phyloP scores from a whole-genome alignment of 495 filamentous ascomycete species.

The Massariosphaeria phaeospora region DNA sequence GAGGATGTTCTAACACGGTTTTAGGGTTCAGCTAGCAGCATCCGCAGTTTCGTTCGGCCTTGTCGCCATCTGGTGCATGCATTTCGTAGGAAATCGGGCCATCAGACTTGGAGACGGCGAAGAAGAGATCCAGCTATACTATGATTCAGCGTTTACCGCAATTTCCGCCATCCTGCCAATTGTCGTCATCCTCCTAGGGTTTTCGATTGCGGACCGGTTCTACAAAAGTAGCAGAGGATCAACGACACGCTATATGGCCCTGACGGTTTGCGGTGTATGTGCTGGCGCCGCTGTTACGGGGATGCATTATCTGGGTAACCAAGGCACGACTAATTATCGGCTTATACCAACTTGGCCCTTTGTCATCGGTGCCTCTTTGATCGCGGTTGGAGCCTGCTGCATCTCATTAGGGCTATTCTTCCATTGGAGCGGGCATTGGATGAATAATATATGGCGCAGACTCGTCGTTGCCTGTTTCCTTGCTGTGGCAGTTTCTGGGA shows the following conservation, averaged over 20 bases:
- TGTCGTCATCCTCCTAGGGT: conserved; percentile 64
- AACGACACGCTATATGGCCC: conserved; percentile 12
- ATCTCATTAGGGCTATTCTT: conserved; percentile 72
- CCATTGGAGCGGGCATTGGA: conserved; percentile 69
- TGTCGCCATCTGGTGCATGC: conserved; percentile 79
- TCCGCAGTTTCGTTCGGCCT: conserved; percentile 76
- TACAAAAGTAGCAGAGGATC: conserved; percentile 44
- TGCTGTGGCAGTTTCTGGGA: conserved; percentile 70
- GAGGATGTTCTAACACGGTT: not conserved
- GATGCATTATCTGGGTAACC: conserved; percentile 87
- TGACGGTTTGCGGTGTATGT: conserved; percentile 56
- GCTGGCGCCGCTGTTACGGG: conserved; percentile 71
- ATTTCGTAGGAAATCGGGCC: conserved; percentile 80
- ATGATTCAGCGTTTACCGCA: conserved; percentile 66
- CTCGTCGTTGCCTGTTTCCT: conserved; percentile 60
- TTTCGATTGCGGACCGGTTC: conserved; percentile 52
- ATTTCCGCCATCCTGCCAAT: conserved; percentile 80
- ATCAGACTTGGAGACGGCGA: conserved; percentile 62
- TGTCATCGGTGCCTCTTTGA: conserved; percentile 64
- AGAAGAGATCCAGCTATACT: conserved; percentile 61
- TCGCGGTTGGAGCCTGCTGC: conserved; percentile 65
- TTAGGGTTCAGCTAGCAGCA: conserved; percentile 64
- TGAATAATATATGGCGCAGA: conserved; percentile 70
- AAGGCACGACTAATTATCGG: conserved; percentile 73
- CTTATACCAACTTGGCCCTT: conserved; percentile 53